Percentiles rank a stretch among this genome's conserved stretches.
phyloP scores from a whole-genome alignment of 2,329 filamentous ascomycete genomes.

The Aspergillus sp. region DNA sequence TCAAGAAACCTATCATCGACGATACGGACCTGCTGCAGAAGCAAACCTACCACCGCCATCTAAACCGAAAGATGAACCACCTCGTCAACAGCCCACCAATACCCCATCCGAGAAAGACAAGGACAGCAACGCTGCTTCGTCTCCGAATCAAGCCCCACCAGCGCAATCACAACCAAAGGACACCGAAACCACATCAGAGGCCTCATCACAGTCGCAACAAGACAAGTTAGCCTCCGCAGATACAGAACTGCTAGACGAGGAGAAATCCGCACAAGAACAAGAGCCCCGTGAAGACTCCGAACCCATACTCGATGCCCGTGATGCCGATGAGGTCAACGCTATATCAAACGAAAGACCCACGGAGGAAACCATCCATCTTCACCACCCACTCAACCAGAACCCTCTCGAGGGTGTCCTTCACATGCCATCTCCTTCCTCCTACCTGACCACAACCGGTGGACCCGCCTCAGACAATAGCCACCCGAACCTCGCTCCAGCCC shows the following conservation, averaged over 20 bases:
- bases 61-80: conserved; percentile 31
- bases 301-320: neutral
- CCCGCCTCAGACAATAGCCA: conserved; percentile 50
- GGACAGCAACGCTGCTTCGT: neutral
- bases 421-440: conserved; percentile 43
- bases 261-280: conserved; percentile 27
- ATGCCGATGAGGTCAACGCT: conserved; percentile 5
- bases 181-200: conserved; percentile 14
- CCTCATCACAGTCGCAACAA: conserved; percentile 16
- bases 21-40: conserved; percentile 50
- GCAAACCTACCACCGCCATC: conserved; percentile 43
- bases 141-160: conserved; percentile 12
- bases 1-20: conserved; percentile 46
- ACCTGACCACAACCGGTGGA: conserved; percentile 31
- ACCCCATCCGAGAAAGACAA: conserved; percentile 16
- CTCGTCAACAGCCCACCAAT: conserved; percentile 18
- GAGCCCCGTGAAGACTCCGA: neutral
- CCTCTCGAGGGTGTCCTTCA: conserved; percentile 46
- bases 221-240: conserved; percentile 12
- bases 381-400: conserved; percentile 18
- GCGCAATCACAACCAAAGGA: conserved; percentile 20
- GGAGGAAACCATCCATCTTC: conserved; percentile 11
- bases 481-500: conserved; percentile 68
- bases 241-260: conserved; percentile 18
- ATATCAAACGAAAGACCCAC: conserved; percentile 12